Evolutionary conservation across 2,329 filamentous ascomycete species (phyloP).

Genomic region (Grosmannia clavigera): DNA sequence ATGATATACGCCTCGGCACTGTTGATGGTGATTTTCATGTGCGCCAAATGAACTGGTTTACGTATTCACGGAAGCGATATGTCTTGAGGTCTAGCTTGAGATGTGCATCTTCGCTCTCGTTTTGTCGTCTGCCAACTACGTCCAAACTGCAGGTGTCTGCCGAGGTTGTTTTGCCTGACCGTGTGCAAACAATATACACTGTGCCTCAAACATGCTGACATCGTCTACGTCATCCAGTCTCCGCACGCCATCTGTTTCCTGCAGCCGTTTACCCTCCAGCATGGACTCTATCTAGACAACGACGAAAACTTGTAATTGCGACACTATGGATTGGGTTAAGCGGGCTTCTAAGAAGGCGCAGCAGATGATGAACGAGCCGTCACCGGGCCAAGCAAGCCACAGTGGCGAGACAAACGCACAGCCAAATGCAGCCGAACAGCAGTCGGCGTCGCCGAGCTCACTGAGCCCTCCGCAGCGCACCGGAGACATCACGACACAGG

Average conservation of each 20-base stretch:
- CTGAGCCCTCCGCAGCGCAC: background rate
- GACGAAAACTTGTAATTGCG: background rate
- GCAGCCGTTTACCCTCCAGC: too few species aligned
- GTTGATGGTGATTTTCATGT: background rate
- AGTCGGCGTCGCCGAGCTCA: background rate
- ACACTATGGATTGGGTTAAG: conserved; percentile 8
- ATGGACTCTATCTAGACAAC: background rate
- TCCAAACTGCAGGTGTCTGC: too few species aligned
- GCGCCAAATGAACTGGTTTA: conserved; percentile 1
- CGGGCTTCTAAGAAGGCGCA: conserved; percentile 6
- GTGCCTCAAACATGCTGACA: too few species aligned
- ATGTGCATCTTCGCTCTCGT: too few species aligned
- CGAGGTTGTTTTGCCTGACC: too few species aligned
- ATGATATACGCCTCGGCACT: conserved; percentile 3
- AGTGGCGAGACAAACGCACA: background rate
- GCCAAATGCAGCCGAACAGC: background rate
- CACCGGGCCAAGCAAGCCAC: background rate
- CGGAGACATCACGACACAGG: conserved; percentile 2
- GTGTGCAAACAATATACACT: too few species aligned
- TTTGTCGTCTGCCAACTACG: too few species aligned
- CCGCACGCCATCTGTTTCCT: too few species aligned
- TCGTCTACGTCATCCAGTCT: too few species aligned
- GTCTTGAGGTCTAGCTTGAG: background rate
- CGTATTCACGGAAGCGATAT: background rate
- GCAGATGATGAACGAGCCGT: conserved; percentile 1